Conservation (phyloP, 140 eudicot genomes). For the Anethum foeniculum region DNA sequence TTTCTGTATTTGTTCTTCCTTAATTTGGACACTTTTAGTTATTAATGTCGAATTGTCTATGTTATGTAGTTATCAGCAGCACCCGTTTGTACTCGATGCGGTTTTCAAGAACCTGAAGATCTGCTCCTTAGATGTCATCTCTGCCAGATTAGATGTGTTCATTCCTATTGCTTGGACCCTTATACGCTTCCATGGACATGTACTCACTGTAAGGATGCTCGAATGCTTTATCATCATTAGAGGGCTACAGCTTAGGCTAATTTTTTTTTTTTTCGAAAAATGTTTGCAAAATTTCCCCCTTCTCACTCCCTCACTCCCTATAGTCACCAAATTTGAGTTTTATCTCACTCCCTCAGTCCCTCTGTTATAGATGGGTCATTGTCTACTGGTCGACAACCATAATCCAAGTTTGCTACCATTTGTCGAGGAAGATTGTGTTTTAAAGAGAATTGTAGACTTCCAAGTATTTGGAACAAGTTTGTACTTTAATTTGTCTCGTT, state of each 20-base stretch:
- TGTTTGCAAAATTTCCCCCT: too few relatives aligned
- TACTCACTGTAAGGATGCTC: conserved; percentile 58
- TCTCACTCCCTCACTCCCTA: too few relatives aligned
- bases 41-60: conserved; percentile 4
- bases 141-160: conserved; percentile 57
- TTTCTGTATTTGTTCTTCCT: neutral
- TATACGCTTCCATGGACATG: conserved; percentile 82
- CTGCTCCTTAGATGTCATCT: conserved; percentile 47
- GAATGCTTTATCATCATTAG: conserved; percentile 42
- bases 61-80: conserved; percentile 25
- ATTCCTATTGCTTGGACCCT: conserved; percentile 80
- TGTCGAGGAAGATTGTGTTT: neutral
- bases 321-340: neutral
- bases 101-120: conserved; percentile 63
- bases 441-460: neutral
- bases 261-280: too few relatives aligned
- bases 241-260: neutral
- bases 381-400: neutral
- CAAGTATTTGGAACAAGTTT: too few relatives aligned
- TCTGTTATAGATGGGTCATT: neutral
- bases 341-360: neutral
- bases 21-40: neutral
- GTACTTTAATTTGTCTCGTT: neutral
- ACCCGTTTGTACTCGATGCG: conserved; percentile 59
- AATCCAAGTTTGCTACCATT: neutral